A percentile compares a stretch with the other conserved stretches of the same genome.
Evolutionary conservation across 345 rosid genomes (phyloP).

Genomic region (Anacardium occidentale): DNA sequence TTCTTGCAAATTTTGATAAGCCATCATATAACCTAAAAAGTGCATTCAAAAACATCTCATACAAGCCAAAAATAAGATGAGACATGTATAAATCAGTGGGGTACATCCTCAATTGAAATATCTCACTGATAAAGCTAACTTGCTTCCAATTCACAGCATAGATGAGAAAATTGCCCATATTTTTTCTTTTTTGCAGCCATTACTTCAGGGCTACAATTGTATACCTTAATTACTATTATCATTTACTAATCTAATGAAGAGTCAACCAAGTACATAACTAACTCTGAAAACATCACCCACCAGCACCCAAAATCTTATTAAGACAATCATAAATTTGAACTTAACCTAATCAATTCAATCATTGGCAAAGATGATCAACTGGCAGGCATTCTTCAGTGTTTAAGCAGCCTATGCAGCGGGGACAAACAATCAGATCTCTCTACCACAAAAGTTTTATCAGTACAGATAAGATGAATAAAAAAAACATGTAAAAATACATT

Average conservation of each 20-base stretch:
- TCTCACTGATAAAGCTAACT: neutral
- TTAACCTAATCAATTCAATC: neutral
- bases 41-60: neutral
- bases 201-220: neutral
- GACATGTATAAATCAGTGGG: neutral
- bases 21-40: neutral
- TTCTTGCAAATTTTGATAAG: neutral
- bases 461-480: neutral
- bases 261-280: neutral
- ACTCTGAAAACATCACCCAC: neutral
- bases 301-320: neutral
- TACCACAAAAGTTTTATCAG: neutral
- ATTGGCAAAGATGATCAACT: neutral
- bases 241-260: constrained; percentile 1
- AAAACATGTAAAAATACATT: neutral
- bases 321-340: neutral
- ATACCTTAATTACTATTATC: neutral
- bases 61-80: neutral
- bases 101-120: neutral
- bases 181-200: neutral
- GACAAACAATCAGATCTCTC: neutral
- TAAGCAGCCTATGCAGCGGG: neutral
- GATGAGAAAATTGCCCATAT: neutral
- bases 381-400: constrained; percentile 1
- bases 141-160: neutral